Conservation (phyloP, 2,329 filamentous ascomycete genomes). For the Scedosporium dehoogii region DNA sequence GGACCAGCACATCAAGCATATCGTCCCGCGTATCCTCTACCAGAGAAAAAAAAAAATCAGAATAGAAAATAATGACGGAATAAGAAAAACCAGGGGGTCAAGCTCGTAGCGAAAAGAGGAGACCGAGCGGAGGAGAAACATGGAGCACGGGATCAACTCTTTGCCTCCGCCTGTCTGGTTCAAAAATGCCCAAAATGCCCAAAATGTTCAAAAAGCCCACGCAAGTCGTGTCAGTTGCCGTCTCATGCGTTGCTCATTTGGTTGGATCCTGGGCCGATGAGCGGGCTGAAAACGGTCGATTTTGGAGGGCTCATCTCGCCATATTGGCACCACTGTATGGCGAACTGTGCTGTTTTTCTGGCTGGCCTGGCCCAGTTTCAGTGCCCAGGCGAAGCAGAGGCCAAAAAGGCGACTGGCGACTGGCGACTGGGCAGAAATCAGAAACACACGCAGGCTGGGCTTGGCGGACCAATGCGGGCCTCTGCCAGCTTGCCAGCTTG, state of each 20-base stretch:
- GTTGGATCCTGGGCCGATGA: not conserved
- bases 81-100: not conserved
- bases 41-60: not conserved
- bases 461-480: too few relatives aligned
- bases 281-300: not conserved
- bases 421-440: not conserved
- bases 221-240: not conserved
- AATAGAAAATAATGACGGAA: not conserved
- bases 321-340: not conserved
- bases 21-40: not conserved
- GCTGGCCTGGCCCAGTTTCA: too few relatives aligned
- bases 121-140: not conserved
- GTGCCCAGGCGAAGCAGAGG: not conserved
- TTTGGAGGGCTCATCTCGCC: not conserved
- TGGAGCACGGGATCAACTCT: not conserved
- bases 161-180: not conserved
- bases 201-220: not conserved
- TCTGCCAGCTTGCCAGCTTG: not conserved
- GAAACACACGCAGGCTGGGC: not conserved
- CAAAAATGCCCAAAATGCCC: not conserved
- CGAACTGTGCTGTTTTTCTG: not conserved
- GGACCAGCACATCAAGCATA: not conserved
- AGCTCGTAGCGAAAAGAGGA: not conserved
- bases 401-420: not conserved
- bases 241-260: not conserved